phyloP scores from a whole-genome alignment of 352 stramenopile genomes.

The Globisporangium polare region DNA sequence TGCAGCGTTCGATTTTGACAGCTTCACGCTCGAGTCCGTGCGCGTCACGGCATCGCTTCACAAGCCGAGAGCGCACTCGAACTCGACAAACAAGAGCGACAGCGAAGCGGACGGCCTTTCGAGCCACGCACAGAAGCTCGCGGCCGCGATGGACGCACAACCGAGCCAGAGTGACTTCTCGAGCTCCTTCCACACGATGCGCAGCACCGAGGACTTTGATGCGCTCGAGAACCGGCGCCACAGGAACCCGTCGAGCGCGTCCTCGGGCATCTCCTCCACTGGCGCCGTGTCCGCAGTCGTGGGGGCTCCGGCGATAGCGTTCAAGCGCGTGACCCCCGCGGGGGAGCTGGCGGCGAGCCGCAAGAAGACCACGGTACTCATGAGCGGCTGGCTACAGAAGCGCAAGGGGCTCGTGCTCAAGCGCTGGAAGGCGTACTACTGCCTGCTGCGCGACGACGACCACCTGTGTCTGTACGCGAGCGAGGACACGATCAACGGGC shows the following conservation, averaged over 20 bases:
- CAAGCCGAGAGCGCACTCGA: background rate
- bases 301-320: background rate
- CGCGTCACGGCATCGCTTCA: slow-evolving; percentile 3
- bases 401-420: slow-evolving; percentile 48
- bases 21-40: slow-evolving; percentile 46
- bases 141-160: background rate
- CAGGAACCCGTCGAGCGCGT: slow-evolving; percentile 16
- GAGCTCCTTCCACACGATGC: slow-evolving; percentile 19
- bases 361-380: slow-evolving; percentile 24
- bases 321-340: background rate
- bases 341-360: background rate
- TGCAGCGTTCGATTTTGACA: slow-evolving; percentile 34
- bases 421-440: slow-evolving; percentile 57
- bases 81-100: background rate
- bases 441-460: slow-evolving; percentile 48
- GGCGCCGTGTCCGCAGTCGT: background rate
- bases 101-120: background rate
- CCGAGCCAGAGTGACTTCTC: slow-evolving; percentile 6
- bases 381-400: slow-evolving; percentile 50
- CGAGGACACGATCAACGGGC: slow-evolving; percentile 53
- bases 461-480: slow-evolving; percentile 49
- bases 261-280: background rate
- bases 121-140: slow-evolving; percentile 8
- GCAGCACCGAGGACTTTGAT: slow-evolving; percentile 37
- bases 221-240: slow-evolving; percentile 16